These are phyloP conservation scores for Cucumis variabilis DNA, from an alignment of 331 rosid genomes.

Conservation along the genomic window DNA sequence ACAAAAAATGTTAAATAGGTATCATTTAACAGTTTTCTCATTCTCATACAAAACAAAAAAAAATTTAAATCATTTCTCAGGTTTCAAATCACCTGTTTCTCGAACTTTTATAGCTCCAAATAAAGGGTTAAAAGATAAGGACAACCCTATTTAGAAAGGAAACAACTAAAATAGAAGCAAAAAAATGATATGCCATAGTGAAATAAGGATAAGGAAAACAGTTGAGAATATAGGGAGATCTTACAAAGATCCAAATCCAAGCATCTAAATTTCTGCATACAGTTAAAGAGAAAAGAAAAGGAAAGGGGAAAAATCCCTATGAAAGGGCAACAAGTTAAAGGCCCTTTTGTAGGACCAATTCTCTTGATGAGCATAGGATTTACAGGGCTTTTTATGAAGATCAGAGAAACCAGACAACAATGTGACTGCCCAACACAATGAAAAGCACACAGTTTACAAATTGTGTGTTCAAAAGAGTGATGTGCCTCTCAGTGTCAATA, in stretches of 20 bases:
- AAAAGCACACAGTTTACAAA: conserved; percentile 15
- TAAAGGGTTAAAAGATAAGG: neutral
- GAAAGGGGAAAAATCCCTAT: neutral
- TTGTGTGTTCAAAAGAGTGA: conserved; percentile 22
- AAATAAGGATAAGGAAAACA: neutral
- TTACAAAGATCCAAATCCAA: conserved; percentile 7
- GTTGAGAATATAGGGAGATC: neutral
- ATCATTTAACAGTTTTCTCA: too few species aligned
- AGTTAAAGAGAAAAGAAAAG: neutral
- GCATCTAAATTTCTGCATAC: neutral
- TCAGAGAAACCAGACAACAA: neutral
- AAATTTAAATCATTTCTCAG: too few species aligned
- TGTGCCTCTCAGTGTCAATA: neutral
- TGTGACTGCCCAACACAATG: conserved; percentile 8
- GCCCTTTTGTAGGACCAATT: conserved; percentile 11
- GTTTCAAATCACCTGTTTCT: too few species aligned
- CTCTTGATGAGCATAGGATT: neutral
- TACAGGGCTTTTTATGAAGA: neutral
- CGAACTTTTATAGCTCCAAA: too few species aligned
- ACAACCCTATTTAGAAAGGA: neutral
- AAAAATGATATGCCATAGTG: neutral
- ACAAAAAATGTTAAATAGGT: too few species aligned
- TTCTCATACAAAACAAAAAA: neutral
- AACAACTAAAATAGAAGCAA: neutral
- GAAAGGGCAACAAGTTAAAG: conserved; percentile 3